Conservation (phyloP, 1,284 basidiomycete species). For the Ceratobasidium sp. region DNA sequence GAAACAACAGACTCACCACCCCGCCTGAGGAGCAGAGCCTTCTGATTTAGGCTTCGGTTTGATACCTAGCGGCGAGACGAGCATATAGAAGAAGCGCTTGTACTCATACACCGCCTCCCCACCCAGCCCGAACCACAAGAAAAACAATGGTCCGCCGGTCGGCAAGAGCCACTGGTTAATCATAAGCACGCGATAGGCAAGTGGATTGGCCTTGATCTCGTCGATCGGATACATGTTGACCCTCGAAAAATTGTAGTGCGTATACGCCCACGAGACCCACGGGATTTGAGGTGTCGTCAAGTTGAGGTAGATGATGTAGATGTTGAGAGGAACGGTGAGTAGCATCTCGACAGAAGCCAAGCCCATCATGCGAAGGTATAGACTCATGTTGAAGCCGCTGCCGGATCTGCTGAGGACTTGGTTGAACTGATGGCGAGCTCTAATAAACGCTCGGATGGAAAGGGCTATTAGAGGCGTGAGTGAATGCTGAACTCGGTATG, state of each 20-base stretch:
- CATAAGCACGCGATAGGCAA: not conserved
- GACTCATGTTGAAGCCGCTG: conserved; percentile 17
- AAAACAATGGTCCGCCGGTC: not conserved
- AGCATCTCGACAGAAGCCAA: conserved; percentile 29
- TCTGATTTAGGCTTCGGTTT: not conserved
- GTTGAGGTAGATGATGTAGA: conserved; percentile 47
- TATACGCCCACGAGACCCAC: conserved; percentile 65
- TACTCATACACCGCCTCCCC: conserved; percentile 3
- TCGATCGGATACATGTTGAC: not conserved
- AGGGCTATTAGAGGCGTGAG: conserved; percentile 14
- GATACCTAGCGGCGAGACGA: conserved; percentile 1
- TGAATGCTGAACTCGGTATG: not conserved
- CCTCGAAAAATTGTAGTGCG: conserved; percentile 55
- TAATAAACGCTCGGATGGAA: conserved; percentile 45
- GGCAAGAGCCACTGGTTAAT: conserved; percentile 3
- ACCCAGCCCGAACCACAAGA: conserved; percentile 16
- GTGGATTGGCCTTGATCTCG: not conserved
- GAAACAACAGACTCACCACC: not conserved
- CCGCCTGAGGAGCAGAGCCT: not conserved
- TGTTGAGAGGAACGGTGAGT: conserved; percentile 15
- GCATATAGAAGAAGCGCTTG: not conserved
- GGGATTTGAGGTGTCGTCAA: conserved; percentile 48
- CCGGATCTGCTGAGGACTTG: conserved; percentile 22
- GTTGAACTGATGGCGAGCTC: conserved; percentile 36
- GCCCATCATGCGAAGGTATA: conserved; percentile 36